Percentiles rank a stretch among this genome's conserved stretches.
phyloP scores from a whole-genome alignment of 768 basidiomycete species.

The Boletus pseudopeckii region DNA sequence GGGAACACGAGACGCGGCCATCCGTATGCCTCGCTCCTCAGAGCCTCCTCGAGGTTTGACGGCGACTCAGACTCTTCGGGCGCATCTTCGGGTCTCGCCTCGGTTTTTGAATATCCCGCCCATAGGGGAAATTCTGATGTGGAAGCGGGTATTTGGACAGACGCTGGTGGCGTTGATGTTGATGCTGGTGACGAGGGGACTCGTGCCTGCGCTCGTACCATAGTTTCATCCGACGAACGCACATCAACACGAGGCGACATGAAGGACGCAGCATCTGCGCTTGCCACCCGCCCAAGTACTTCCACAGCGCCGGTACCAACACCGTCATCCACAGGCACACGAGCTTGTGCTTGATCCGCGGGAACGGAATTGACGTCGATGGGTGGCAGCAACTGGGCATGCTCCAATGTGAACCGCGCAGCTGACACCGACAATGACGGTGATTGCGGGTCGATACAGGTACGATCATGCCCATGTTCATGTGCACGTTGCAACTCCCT shows the following conservation, averaged over 20 bases:
- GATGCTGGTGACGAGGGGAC: slow-evolving; percentile 2
- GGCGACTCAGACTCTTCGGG: slow-evolving; percentile 16
- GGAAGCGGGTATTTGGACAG: slow-evolving; percentile 7
- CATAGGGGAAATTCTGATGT: slow-evolving; percentile 1
- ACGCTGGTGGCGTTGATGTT: slow-evolving; percentile 13
- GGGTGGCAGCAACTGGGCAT: slow-evolving; percentile 14
- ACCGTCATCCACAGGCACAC: slow-evolving; percentile 19
- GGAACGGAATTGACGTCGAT: slow-evolving; percentile 20
- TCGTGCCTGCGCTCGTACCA: slow-evolving; percentile 13
- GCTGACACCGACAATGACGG: slow-evolving; percentile 18
- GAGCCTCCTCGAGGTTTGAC: slow-evolving; percentile 44
- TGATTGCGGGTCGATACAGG: slow-evolving; percentile 25
- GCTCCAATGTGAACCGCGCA: slow-evolving; percentile 4
- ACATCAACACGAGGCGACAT: slow-evolving; percentile 27
- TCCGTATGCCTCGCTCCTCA: slow-evolving; percentile 72
- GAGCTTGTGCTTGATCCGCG: slow-evolving; percentile 19
- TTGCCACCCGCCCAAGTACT: slow-evolving; percentile 15
- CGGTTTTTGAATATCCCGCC: background rate
- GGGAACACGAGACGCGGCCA: slow-evolving; percentile 93
- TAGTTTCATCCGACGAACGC: slow-evolving; percentile 9
- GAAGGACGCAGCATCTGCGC: slow-evolving; percentile 17
- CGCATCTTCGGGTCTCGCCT: background rate
- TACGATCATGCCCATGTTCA: slow-evolving; percentile 17
- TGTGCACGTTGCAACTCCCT: slow-evolving; percentile 26
- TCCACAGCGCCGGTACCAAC: slow-evolving; percentile 17